Percentiles rank a stretch among this genome's conserved stretches.
Evolutionary conservation across 352 stramenopile species (phyloP).

Genomic region (Pythium grandisporangium): DNA sequence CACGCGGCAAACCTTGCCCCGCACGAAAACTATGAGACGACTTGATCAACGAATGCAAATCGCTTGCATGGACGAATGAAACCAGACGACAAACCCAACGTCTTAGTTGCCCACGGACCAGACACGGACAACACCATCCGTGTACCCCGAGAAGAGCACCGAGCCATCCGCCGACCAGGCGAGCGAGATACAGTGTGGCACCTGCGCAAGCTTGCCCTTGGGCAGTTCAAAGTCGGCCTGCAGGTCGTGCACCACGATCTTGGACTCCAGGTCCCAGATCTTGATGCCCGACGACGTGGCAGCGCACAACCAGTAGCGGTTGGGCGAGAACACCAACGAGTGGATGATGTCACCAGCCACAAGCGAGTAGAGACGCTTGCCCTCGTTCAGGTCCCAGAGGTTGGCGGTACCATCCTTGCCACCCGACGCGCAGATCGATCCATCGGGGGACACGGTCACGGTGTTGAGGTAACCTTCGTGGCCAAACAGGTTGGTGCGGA

Average conservation of each 20-base stretch:
- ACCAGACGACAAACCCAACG: too few relatives aligned
- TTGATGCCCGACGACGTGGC: slow-evolving; percentile 98
- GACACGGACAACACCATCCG: slow-evolving; percentile 97
- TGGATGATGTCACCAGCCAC: slow-evolving; percentile 97
- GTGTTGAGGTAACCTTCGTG: slow-evolving; percentile 99
- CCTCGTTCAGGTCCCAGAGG: slow-evolving; percentile 99
- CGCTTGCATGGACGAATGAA: too few relatives aligned
- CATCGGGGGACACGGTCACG: slow-evolving; percentile 99
- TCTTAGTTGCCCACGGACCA: slow-evolving; percentile 88
- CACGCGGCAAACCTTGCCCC: too few relatives aligned
- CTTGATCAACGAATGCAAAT: too few relatives aligned
- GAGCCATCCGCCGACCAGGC: slow-evolving; percentile 97
- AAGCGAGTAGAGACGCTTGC: slow-evolving; percentile 99
- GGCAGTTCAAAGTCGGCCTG: slow-evolving; percentile 87
- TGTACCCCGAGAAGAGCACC: slow-evolving; percentile 99
- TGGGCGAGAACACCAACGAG: slow-evolving; percentile 98
- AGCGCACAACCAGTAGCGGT: slow-evolving; percentile 99
- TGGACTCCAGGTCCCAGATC: slow-evolving; percentile 99
- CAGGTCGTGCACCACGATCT: slow-evolving; percentile 98
- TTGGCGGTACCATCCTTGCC: slow-evolving; percentile 99
- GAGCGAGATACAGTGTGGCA: slow-evolving; percentile 96
- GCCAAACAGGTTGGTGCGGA: slow-evolving; percentile 98
- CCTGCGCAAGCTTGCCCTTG: slow-evolving; percentile 91
- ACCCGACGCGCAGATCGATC: slow-evolving; percentile 97
- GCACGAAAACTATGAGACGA: too few relatives aligned